phyloP scores from a whole-genome alignment of 768 basidiomycete genomes.

The Trametes meyenii region DNA sequence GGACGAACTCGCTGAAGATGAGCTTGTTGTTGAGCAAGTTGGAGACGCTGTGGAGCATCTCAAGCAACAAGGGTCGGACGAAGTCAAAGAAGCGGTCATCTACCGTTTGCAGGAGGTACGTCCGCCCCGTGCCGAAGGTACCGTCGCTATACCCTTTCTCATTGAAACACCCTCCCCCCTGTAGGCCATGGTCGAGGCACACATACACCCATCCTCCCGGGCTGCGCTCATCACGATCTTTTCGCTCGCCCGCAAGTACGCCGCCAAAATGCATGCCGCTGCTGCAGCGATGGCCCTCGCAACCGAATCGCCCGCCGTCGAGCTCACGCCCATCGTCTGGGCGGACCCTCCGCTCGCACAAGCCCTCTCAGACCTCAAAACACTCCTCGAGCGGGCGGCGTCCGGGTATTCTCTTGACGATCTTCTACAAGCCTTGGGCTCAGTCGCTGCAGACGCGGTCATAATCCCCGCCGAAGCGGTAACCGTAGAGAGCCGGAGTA shows the following conservation, averaged over 20 bases:
- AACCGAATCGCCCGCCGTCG: conserved; percentile 11
- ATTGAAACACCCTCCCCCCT: not conserved
- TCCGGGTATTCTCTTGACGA: conserved; percentile 21
- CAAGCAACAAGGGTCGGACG: conserved; percentile 14
- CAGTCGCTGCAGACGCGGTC: conserved; percentile 9
- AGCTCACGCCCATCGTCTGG: conserved; percentile 25
- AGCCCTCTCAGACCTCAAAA: conserved; percentile 19
- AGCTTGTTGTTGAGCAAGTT: not conserved
- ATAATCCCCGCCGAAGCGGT: conserved; percentile 8
- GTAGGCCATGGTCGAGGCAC: conserved; percentile 23
- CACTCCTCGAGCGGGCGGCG: conserved; percentile 25
- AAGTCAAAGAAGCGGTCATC: conserved; percentile 24
- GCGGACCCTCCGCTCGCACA: conserved; percentile 20
- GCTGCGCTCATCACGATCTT: conserved; percentile 24
- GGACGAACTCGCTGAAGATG: not conserved
- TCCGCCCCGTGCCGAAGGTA: too few species aligned
- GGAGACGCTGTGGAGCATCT: conserved; percentile 2
- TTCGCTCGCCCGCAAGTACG: conserved; percentile 22
- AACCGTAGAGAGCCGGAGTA: not conserved
- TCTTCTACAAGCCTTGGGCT: conserved; percentile 3
- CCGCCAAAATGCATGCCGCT: conserved; percentile 3
- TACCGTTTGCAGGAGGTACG: conserved; percentile 26
- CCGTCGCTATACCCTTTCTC: not conserved
- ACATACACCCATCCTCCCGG: conserved; percentile 22
- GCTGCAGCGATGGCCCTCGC: not conserved